Conservation (phyloP, 1,284 basidiomycete species). For the Fomitopsis pinicola region DNA sequence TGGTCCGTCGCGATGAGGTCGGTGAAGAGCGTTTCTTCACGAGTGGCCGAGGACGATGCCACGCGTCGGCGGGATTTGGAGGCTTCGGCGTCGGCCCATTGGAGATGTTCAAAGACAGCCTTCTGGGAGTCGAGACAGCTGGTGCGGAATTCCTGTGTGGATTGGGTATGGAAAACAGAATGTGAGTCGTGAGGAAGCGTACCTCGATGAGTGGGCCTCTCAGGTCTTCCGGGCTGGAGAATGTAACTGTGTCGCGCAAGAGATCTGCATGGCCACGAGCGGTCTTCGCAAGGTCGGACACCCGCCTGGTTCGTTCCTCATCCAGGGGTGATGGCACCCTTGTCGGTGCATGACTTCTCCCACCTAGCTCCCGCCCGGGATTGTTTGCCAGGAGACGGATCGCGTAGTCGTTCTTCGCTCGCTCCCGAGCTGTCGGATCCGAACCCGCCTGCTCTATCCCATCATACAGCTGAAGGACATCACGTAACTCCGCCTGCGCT, state of each 20-base stretch:
- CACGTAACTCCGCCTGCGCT: constrained; percentile 50
- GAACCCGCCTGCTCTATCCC: constrained; percentile 51
- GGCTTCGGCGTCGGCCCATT: constrained; percentile 72
- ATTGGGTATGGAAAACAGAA: not conserved
- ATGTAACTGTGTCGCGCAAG: constrained; percentile 59
- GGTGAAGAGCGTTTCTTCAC: constrained; percentile 57
- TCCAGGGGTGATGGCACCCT: constrained; percentile 30
- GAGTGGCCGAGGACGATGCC: constrained; percentile 25
- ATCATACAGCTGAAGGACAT: constrained; percentile 48
- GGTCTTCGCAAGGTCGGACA: constrained; percentile 74
- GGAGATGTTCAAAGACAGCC: constrained; percentile 63
- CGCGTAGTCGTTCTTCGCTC: constrained; percentile 20
- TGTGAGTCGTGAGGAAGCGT: constrained; percentile 7
- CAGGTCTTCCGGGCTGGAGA: constrained; percentile 61
- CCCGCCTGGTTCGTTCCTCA: constrained; percentile 69
- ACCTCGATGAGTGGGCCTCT: constrained; percentile 54
- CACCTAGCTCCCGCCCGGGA: not conserved
- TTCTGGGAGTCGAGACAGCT: constrained; percentile 71
- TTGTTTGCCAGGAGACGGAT: constrained; percentile 2
- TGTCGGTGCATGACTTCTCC: not conserved
- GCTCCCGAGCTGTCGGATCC: constrained; percentile 25
- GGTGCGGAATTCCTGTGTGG: constrained; percentile 56
- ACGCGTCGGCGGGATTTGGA: constrained; percentile 40
- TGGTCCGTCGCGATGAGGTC: constrained; percentile 61
- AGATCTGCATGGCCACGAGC: constrained; percentile 67